Evolutionary conservation across 768 basidiomycete genomes (phyloP), one percentile per base, ranked within the genome.

Genomic region (Lactifluus piperatus): DNA sequence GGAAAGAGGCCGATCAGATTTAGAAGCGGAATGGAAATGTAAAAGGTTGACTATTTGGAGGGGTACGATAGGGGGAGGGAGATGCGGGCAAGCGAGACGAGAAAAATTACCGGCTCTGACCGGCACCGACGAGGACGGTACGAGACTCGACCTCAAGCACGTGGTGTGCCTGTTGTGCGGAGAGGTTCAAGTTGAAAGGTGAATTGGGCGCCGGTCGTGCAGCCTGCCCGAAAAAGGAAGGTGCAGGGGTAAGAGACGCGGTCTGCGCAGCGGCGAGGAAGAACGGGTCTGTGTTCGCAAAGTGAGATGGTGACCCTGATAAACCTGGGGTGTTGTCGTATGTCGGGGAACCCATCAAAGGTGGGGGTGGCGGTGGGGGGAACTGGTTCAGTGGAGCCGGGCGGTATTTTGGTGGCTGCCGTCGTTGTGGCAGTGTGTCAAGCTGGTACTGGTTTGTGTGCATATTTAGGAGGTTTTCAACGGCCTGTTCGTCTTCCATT

Each of bases 241-340:
- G 48, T 13, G 63, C 22, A 2, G 54, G 34, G 9, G 46, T 34
- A 20, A 32, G 51, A 30, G 50, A 24, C 8, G 57, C 34, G 6
- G 73, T 58, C 61, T 78, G 77, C n/a, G 69, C 65, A 24, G 73
- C 73, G 22, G 78, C 76, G 58, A 77, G 63, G 64, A 76, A 79
- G 67, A 79, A 79, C n/a, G 78, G 79, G 62, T 79, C 79, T 11
- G 78, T 75, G 51, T 76, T 73, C 1, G 76, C 68, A 65, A 79
- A 79, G n/a, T 69, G 63, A 37, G 69, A 66, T 43, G 67, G 63
- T 22, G 66, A 43, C 41, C 41, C 48, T 48, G 51, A 52, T 57
- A 11, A 64, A 58, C 56, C 67, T 26, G 58, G 37, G 1, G 41
- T 43, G 34, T 34, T 49, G 41, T 60, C 58, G 48, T 55, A 60